phyloP scores from a whole-genome alignment of 352 stramenopile genomes.

The Phytopythium boreale region DNA sequence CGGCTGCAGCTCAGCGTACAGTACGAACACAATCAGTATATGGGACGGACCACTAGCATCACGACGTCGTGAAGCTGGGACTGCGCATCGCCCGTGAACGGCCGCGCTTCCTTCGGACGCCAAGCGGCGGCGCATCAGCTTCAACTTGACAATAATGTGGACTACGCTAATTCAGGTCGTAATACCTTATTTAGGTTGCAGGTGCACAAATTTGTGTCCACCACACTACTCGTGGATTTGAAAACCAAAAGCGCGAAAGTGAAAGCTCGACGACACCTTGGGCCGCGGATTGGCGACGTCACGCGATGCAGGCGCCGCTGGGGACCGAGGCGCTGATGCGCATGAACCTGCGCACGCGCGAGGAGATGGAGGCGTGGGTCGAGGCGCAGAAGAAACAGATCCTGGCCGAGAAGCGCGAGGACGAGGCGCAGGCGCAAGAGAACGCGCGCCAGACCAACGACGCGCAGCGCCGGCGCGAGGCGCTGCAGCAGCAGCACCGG shows the following conservation, averaged over 20 bases:
- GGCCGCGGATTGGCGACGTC: not conserved
- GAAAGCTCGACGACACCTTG: not conserved
- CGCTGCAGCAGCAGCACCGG: conserved; percentile 42
- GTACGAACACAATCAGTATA: too few relatives aligned
- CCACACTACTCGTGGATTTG: not conserved
- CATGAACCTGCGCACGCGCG: conserved; percentile 39
- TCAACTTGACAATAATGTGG: not conserved
- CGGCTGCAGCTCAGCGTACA: too few relatives aligned
- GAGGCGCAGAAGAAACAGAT: conserved; percentile 37
- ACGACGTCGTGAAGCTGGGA: not conserved
- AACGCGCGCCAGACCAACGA: conserved; percentile 31
- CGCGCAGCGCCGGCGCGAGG: conserved; percentile 37
- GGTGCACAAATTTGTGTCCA: not conserved
- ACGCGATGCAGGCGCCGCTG: conserved; percentile 18
- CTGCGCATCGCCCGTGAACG: not conserved
- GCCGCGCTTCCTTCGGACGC: not conserved
- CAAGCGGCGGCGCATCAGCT: not conserved
- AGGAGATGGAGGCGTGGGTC: conserved; percentile 44
- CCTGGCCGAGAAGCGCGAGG: conserved; percentile 36
- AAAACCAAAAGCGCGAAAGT: not conserved
- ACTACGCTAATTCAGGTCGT: not conserved
- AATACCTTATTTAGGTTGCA: not conserved
- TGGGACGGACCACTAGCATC: too few relatives aligned
- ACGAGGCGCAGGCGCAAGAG: conserved; percentile 42
- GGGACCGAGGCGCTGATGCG: conserved; percentile 42